Evolutionary conservation across 169 alveolate species (phyloP).

Genomic region (Eimeria necatrix): DNA sequence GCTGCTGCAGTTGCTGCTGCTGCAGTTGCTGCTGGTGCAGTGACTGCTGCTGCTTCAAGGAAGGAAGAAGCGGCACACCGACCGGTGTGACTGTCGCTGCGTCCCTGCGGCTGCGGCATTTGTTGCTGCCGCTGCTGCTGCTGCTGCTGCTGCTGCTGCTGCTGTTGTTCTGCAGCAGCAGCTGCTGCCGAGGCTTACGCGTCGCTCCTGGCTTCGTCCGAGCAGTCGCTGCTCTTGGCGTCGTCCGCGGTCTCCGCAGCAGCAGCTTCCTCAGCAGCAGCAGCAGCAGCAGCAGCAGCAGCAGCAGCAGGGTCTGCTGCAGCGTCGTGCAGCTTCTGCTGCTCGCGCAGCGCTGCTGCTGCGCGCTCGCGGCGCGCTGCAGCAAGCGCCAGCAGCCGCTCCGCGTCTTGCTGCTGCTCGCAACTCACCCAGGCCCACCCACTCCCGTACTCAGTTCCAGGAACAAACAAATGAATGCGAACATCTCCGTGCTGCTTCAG

Average conservation of each 20-base stretch:
- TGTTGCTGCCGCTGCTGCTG: not conserved
- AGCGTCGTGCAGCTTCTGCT: not conserved
- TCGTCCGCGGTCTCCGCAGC: not conserved
- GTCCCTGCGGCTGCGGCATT: not conserved
- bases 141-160: not conserved
- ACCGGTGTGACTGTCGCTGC: not conserved
- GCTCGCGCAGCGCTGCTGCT: conserved; percentile 35
- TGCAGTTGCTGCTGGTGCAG: not conserved
- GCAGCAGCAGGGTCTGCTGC: not conserved
- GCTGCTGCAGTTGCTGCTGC: too few species aligned
- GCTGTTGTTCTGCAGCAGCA: not conserved
- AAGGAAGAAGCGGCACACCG: not conserved
- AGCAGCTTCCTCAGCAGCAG: not conserved
- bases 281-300: not conserved
- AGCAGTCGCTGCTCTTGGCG: conserved; percentile 41
- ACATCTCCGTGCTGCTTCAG: conserved; percentile 74
- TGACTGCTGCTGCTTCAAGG: not conserved
- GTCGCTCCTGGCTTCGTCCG: not conserved
- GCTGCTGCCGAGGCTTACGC: not conserved
- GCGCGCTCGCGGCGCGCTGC: not conserved
- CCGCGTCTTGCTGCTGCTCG: conserved; percentile 26
- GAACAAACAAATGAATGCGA: conserved; percentile 78
- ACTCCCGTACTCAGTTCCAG: conserved; percentile 75
- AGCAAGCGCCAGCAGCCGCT: not conserved
- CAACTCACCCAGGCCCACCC: conserved; percentile 83